Evolutionary conservation across 2,329 filamentous ascomycete genomes (phyloP).

Genomic region (Ophiosphaerella korrae): DNA sequence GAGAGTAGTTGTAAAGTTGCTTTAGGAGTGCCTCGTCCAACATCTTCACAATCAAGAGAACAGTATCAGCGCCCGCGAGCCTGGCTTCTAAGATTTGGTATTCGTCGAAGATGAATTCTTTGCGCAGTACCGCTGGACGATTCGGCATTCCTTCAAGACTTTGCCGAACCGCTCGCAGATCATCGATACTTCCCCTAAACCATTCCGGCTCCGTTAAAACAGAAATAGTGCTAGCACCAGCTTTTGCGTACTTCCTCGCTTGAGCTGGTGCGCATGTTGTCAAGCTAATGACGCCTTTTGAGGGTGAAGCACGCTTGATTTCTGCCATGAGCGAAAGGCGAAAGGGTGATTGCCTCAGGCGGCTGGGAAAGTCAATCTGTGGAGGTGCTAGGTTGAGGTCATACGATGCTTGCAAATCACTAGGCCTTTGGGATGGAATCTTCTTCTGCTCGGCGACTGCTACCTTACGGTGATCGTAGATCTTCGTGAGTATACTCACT

Average conservation of each 20-base stretch:
- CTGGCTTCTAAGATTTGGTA: conserved; percentile 97
- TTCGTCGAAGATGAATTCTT: conserved; percentile 97
- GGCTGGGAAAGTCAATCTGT: conserved; percentile 76
- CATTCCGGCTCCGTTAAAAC: conserved; percentile 98
- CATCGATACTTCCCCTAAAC: conserved; percentile 98
- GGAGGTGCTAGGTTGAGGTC: conserved; percentile 84
- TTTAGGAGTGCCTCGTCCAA: conserved; percentile 75
- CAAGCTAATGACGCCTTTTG: conserved; percentile 91
- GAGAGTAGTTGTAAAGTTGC: conserved; percentile 84
- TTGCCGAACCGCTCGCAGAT: conserved; percentile 83
- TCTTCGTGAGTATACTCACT: conserved; percentile 85
- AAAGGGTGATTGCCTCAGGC: conserved; percentile 81
- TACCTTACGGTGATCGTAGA: conserved; percentile 80
- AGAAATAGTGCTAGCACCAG: conserved; percentile 95
- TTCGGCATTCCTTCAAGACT: conserved; percentile 91
- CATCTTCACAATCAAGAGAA: conserved; percentile 98
- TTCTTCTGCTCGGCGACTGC: conserved; percentile 80
- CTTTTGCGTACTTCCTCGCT: conserved; percentile 87
- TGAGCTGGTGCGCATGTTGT: conserved; percentile 87
- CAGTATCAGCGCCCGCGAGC: conserved; percentile 89
- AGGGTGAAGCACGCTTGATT: conserved; percentile 95
- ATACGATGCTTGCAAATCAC: conserved; percentile 85
- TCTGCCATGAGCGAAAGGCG: conserved; percentile 95
- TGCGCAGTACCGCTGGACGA: conserved; percentile 86
- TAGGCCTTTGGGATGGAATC: conserved; percentile 80